A percentile compares a stretch with the other conserved stretches of the same genome.
These are phyloP conservation scores for Purpureocillium takamizusanense DNA, from an alignment of 2,329 filamentous ascomycete genomes.

Conservation along the genomic window DNA sequence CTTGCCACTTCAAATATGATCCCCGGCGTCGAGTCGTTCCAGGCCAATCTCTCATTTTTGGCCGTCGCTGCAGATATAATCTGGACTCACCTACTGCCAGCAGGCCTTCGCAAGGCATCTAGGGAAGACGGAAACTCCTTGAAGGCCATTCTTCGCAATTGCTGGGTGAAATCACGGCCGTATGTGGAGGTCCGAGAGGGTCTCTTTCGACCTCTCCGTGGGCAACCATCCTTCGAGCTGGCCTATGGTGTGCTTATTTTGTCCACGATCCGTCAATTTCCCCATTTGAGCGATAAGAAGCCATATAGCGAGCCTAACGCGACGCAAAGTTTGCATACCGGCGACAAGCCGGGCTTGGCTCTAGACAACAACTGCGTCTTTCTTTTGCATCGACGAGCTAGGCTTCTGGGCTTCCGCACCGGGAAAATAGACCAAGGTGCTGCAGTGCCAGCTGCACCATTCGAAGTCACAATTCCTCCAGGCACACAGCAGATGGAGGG, in stretches of 20 bases:
- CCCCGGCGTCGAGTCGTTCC: too few species aligned
- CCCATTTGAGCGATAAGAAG: not conserved
- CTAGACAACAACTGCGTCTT: not conserved
- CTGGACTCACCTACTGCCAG: too few species aligned
- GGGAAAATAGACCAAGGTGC: not conserved
- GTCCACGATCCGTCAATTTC: not conserved
- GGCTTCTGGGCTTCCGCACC: not conserved
- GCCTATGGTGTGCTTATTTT: not conserved
- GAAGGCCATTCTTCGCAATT: not conserved
- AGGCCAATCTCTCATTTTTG: too few species aligned
- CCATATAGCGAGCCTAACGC: not conserved
- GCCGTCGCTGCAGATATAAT: too few species aligned
- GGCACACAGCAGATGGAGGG: too few species aligned
- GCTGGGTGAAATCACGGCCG: not conserved
- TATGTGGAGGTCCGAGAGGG: not conserved
- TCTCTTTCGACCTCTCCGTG: not conserved
- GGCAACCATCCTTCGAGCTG: not conserved
- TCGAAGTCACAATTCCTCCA: not conserved
- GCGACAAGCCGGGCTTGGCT: not conserved
- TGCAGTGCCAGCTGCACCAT: not conserved
- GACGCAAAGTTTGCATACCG: not conserved
- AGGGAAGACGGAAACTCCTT: not conserved
- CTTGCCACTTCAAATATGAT: too few species aligned
- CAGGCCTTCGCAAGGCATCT: too few species aligned
- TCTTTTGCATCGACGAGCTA: not conserved